phyloP scores from a whole-genome alignment of 2,329 filamentous ascomycete species.

The Aspergillus costaricaensis region DNA sequence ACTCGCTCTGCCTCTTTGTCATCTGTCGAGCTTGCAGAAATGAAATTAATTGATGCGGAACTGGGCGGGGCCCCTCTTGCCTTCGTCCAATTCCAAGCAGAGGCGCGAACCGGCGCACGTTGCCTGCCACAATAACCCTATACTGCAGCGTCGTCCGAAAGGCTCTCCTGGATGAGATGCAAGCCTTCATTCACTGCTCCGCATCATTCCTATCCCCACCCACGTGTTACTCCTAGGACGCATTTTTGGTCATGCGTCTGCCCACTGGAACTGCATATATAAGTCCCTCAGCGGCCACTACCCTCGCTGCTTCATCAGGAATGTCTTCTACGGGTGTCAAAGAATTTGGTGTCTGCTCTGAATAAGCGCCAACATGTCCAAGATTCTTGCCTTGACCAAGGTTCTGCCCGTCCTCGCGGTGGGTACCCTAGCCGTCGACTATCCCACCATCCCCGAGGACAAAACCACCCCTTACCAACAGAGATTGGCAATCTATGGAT shows the following conservation, averaged over 20 bases:
- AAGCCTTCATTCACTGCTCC: not conserved
- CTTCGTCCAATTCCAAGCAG: not conserved
- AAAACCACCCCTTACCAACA: conserved; percentile 58
- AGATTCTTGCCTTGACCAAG: conserved; percentile 16
- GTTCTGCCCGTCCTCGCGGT: conserved; percentile 30
- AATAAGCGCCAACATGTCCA: not conserved
- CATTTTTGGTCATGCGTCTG: not conserved
- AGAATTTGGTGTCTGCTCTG: not conserved
- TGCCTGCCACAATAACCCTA: not conserved
- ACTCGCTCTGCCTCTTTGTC: too few species aligned
- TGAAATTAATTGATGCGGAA: not conserved
- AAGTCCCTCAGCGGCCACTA: not conserved
- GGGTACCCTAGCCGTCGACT: conserved; percentile 33
- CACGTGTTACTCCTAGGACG: not conserved
- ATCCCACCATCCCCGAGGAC: conserved; percentile 52
- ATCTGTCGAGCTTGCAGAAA: not conserved
- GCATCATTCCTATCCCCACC: not conserved
- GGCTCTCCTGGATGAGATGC: too few species aligned
- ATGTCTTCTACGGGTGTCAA: not conserved
- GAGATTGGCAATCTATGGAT: conserved; percentile 54
- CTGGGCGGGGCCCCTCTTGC: not conserved
- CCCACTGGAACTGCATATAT: not conserved
- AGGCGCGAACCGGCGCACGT: not conserved
- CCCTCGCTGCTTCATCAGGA: too few species aligned
- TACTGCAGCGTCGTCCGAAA: not conserved